These are phyloP conservation scores for Hemerocallis citrina DNA, from an alignment of 106 monocot species.

Conservation along the genomic window DNA sequence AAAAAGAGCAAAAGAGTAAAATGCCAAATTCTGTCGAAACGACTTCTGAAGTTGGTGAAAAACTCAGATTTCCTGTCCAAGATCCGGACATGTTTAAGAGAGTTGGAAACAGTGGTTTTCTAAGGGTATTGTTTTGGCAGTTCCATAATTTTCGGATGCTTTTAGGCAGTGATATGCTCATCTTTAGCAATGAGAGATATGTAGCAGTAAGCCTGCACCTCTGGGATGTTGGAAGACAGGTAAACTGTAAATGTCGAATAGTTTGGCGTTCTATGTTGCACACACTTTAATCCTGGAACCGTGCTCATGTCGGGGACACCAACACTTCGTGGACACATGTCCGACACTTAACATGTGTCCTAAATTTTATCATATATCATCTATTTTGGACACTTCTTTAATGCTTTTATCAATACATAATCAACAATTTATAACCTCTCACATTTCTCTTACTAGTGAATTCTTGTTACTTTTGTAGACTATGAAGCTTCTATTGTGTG, in stretches of 20 bases:
- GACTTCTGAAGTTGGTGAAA: conserved; percentile 61
- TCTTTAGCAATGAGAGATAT: conserved; percentile 99
- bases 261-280: neutral
- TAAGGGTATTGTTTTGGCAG: conserved; percentile 84
- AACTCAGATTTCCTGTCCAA: conserved; percentile 46
- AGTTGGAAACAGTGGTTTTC: conserved; percentile 63
- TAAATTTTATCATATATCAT: too few species aligned
- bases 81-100: conserved; percentile 68
- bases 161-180: conserved; percentile 88
- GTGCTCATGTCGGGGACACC: too few species aligned
- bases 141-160: conserved; percentile 99
- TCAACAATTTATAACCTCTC: too few species aligned
- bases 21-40: conserved; percentile 29
- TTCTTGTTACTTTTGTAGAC: too few species aligned
- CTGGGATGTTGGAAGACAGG: conserved; percentile 89
- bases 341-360: too few species aligned
- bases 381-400: too few species aligned
- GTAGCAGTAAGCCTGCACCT: conserved; percentile 91
- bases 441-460: too few species aligned
- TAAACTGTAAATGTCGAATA: conserved; percentile 2
- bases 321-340: too few species aligned
- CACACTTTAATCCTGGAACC: too few species aligned
- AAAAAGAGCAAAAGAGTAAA: conserved; percentile 34
- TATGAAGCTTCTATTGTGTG: too few species aligned
- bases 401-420: too few species aligned